Evolutionary conservation across 2,329 filamentous ascomycete genomes (phyloP).

Genomic region (Xylariomycetidae sp.): DNA sequence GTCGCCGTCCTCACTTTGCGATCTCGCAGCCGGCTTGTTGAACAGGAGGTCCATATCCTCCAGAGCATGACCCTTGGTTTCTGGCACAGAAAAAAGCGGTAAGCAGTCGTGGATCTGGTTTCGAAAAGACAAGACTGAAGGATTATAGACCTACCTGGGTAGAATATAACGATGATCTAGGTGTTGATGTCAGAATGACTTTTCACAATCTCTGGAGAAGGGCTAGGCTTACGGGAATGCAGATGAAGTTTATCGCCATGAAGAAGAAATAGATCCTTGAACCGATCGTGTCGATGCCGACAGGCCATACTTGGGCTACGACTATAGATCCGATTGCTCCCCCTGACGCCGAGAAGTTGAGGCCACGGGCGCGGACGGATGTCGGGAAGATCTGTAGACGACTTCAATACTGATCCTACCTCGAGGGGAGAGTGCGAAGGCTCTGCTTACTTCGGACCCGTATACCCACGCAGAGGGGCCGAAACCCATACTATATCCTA

Average conservation of each 20-base stretch:
- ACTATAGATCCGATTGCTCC: slow-evolving; percentile 52
- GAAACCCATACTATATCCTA: slow-evolving; percentile 54
- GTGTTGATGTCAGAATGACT: slow-evolving; percentile 1
- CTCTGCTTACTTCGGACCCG: slow-evolving; percentile 51
- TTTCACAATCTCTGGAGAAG: too few relatives aligned
- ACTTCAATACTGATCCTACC: too few relatives aligned
- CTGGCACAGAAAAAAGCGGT: too few relatives aligned
- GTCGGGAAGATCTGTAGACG: slow-evolving; percentile 58
- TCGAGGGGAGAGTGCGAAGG: too few relatives aligned
- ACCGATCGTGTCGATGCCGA: slow-evolving; percentile 46
- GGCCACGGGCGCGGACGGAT: slow-evolving; percentile 48
- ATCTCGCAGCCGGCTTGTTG: slow-evolving; percentile 3
- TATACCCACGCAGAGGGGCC: slow-evolving; percentile 56
- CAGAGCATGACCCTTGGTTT: slow-evolving; percentile 21
- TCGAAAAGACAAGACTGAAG: too few relatives aligned
- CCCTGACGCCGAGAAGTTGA: slow-evolving; percentile 51
- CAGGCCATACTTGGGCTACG: slow-evolving; percentile 51
- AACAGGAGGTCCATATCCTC: slow-evolving; percentile 26
- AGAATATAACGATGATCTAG: slow-evolving; percentile 24
- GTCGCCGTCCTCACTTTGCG: slow-evolving; percentile 6
- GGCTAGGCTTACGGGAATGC: slow-evolving; percentile 34
- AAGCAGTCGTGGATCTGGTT: too few relatives aligned
- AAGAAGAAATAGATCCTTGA: slow-evolving; percentile 55
- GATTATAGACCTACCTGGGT: too few relatives aligned
- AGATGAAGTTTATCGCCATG: slow-evolving; percentile 46